Evolutionary conservation across 306 rosid species (phyloP), one percentile per base, ranked within the genome.

Genomic region (Citrullus colocynthis): DNA sequence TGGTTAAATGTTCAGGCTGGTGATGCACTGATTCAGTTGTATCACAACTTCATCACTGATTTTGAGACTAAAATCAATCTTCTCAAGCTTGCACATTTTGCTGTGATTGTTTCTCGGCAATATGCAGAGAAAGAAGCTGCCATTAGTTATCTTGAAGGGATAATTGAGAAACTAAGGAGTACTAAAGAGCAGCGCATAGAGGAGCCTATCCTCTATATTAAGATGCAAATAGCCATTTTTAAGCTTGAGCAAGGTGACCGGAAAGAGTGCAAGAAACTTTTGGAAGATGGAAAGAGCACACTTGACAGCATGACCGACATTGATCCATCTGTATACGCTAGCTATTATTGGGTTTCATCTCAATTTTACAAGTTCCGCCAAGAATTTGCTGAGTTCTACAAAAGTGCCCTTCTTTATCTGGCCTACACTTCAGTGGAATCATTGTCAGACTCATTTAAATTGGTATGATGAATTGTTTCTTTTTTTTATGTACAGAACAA

Each of bases 301-400:
- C 90, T 93, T 28, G 99, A 96, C 85, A 91, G 96, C 86, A 91
- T 96, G 99, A 96, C 99, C 60, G 99, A 96, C 82, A 96, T 96
- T 69, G 99, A 96, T 85, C 99, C 99, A 34, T 88, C 98, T 64
- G 98, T 96, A 0, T 91, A 92, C 82, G 99, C 99, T 59, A 93
- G 83, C 86, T 91, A 85, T 83, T 93, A 89, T 83, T 96, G 99
- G 99, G 99, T 96, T 42, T 88, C 99, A 74, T 96, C 97, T 82
- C 99, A 96, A 80, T 93, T 79, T 83, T 67, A 91, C 44, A 96
- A 96, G 62, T 86, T 90, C 28, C 91, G 93, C 21, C 93, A 87
- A 85, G 99, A 96, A 80, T 96, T 91, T 90, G 98, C 99, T 2
- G 99, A 96, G 85, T 96, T 96, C 94, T 96, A 96, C 85, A 96